Evolutionary conservation across 129 eudicot genomes (phyloP), one percentile per base, ranked within the genome.

Genomic region (Dittrichia graveolens): DNA sequence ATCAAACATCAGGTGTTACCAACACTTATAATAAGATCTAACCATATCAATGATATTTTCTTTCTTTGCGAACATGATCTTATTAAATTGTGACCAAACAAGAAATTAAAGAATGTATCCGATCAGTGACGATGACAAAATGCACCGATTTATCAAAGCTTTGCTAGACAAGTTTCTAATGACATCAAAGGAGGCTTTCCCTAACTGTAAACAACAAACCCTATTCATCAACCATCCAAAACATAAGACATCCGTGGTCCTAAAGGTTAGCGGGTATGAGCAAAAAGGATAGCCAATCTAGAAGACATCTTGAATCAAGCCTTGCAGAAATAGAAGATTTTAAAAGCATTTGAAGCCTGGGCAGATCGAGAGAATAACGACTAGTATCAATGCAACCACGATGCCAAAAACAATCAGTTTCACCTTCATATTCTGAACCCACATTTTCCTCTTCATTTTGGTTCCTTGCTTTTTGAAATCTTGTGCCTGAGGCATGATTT

Each of bases 341-440:
- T 16, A 43, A 63, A 71, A 53, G 76, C 82, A 78, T 54, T 78
- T 78, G 67, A 78, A 78, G 38, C 67, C 67, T 11, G 82, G 82
- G 60, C 82, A 71, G 42, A 78, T 54, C 13, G 82, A 78, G 52
- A 78, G 82, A 37, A 78, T 7, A 71, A 78, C 57, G 63, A 84
- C 5, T 12, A 84, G 71, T 9, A 48, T 15, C 65, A 84, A 69
- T 52, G 75, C 68, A 40, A 73, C 10, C 40, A 84, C 10, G 19
- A 81, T 69, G 18, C 78, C 76, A 5, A 81, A 38, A 48, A 84
- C 85, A 62, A 84, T 69, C 54, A 81, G 73, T 73, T 84, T 84
- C 72, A 84, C 70, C 73, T 84, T 84, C 89, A 84, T 84, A 71
- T 81, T 84, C 37, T 84, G 78, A 69, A 80, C 31, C 89, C 89